Base-by-base conservation (phyloP, 805 yeast species). In the Candida piceae region DNA sequence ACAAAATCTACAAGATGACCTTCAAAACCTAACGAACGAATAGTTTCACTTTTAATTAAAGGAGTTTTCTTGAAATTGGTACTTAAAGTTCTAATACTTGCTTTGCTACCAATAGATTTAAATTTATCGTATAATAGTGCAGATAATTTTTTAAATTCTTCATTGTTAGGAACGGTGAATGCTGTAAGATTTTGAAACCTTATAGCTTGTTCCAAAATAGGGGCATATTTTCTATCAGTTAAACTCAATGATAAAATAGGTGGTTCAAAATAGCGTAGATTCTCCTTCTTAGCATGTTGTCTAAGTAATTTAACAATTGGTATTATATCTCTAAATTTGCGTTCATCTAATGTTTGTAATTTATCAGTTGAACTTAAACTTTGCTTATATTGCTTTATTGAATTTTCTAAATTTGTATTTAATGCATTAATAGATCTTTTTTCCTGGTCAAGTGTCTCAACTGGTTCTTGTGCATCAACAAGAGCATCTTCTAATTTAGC, bases 1-100 rank as follows among this genome's bases (percentile, higher is more conserved):
- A 90, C 51, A 44, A 76, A 76, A 49, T 93, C 96, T 2, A 72
- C 58, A 18, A 88, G 47, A 50, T 76, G 85, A 1, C 95, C 93
- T 38, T 84, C 95, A 57, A 93, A 88, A 0, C 96, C 96, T 16
- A 65, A 57, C 0, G 39, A 24, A 20, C 44, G 50, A 2, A 87
- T 48, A 10, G 31, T 41, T 3, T 40, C 44, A 12, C 39, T 26
- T 2, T 45, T 29, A 20, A 49, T 29, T 22, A 34, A 31, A 15
- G 46, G 48, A 12, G 38, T 30, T 5, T 36, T 28, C 10, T 37
- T 36, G 19, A 40, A 39, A 34, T 34, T 38, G 11, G 31, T 38
- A 22, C 40, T 55, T 39, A 42, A 51, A 1, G 77, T 72, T 69
- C 87, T 76, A 35, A 80, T 67, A 10, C 85, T 74, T 5, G 78